A percentile compares a stretch with the other conserved stretches of the same genome.
These are phyloP conservation scores for Cardamine occulta DNA, from an alignment of 345 rosid species.

Conservation along the genomic window DNA sequence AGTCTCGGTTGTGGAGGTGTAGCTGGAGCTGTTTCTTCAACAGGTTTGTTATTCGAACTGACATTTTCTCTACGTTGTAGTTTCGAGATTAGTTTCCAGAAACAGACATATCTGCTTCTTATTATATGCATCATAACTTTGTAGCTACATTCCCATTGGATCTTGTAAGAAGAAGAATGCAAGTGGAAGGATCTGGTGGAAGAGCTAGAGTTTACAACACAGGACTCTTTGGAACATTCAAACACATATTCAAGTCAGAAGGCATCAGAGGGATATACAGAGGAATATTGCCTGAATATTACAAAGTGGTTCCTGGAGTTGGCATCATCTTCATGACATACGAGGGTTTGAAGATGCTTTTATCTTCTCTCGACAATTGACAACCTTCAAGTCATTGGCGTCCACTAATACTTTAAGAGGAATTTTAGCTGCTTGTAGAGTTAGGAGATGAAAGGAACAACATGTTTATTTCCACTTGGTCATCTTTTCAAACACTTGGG, in stretches of 20 bases:
- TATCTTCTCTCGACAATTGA: constrained; percentile 44
- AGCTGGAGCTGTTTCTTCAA: constrained; percentile 92
- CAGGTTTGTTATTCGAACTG: constrained; percentile 54
- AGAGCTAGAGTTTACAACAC: constrained; percentile 77
- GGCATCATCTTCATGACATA: constrained; percentile 93
- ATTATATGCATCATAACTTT: not conserved
- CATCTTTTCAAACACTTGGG: constrained; percentile 35
- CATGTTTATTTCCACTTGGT: constrained; percentile 10
- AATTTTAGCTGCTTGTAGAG: constrained; percentile 20
- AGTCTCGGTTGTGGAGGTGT: constrained; percentile 92
- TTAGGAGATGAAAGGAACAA: constrained; percentile 25
- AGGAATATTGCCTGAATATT: constrained; percentile 95
- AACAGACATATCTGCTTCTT: not conserved
- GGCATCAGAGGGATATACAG: constrained; percentile 87
- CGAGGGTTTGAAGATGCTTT: constrained; percentile 66
- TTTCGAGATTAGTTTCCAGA: not conserved
- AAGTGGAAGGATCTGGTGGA: constrained; percentile 95
- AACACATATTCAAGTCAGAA: constrained; percentile 75
- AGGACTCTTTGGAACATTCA: constrained; percentile 74
- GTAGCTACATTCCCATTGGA: constrained; percentile 93
- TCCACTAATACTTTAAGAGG: constrained; percentile 17
- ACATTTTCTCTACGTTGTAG: constrained; percentile 4
- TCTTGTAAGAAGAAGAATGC: constrained; percentile 96
- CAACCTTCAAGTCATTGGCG: not conserved
- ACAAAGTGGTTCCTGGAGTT: constrained; percentile 93